Conservation (phyloP, 2,329 filamentous ascomycete species). For the Pyricularia pennisetigena region DNA sequence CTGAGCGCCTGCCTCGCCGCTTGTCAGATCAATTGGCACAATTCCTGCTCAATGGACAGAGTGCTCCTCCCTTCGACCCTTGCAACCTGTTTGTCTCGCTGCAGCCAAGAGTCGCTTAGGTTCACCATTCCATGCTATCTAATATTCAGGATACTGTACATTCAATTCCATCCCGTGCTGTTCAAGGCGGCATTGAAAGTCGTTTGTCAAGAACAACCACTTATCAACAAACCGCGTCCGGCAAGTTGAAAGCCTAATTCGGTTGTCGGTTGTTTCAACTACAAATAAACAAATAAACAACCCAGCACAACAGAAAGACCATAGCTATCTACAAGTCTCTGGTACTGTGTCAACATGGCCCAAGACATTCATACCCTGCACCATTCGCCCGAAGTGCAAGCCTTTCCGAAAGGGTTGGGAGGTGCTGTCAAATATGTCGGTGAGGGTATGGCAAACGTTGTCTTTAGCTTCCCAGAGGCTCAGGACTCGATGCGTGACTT, state of each 20-base stretch:
- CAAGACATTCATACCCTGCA: not conserved
- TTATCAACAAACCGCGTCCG: not conserved
- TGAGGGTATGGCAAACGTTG: conserved; percentile 70
- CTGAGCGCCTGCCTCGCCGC: not conserved
- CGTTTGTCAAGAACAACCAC: not conserved
- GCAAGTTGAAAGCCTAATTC: not conserved
- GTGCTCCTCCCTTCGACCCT: not conserved
- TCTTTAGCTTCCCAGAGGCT: conserved; percentile 44
- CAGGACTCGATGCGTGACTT: conserved; percentile 2
- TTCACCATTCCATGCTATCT: not conserved
- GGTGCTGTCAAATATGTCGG: conserved; percentile 24
- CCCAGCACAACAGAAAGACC: not conserved
- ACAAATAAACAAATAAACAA: not conserved
- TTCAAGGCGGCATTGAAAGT: not conserved
- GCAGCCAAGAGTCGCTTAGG: not conserved
- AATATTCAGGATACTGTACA: not conserved
- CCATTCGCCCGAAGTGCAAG: not conserved
- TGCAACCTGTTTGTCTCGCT: not conserved
- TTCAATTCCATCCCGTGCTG: not conserved
- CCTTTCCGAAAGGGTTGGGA: not conserved
- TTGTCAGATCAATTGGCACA: not conserved
- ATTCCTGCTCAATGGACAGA: not conserved
- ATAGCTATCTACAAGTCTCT: not conserved
- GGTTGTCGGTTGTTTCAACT: not conserved
- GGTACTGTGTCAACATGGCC: not conserved